Percentiles rank a stretch among this genome's conserved stretches.
These are phyloP conservation scores for Podospora appendiculata DNA, from an alignment of 495 filamentous ascomycete genomes.

Conservation along the genomic window DNA sequence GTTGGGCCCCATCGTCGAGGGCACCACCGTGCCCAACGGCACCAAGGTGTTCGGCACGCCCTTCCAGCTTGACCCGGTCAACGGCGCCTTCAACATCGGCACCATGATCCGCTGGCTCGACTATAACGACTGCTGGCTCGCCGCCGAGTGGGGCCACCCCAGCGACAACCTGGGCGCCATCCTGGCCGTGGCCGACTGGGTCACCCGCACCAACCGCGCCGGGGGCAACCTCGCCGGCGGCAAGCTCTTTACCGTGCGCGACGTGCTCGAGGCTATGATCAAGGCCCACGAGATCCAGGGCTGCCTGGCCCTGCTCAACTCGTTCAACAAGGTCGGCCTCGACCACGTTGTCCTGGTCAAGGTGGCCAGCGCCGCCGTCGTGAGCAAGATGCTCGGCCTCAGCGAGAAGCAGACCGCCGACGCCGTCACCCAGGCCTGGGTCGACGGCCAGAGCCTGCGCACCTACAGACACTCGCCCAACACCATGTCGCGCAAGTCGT, in stretches of 20 bases:
- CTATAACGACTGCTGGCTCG: conserved; percentile 99
- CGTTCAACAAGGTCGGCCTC: conserved; percentile 94
- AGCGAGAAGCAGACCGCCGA: conserved; percentile 86
- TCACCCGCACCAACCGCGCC: conserved; percentile 88
- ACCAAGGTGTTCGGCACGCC: conserved; percentile 85
- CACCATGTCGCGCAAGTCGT: conserved; percentile 99
- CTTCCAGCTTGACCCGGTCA: conserved; percentile 91
- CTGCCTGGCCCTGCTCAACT: conserved; percentile 92
- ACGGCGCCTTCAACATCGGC: conserved; percentile 97
- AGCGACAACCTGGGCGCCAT: conserved; percentile 96
- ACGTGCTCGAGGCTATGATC: conserved; percentile 97
- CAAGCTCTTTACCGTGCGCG: conserved; percentile 76
- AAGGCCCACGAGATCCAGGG: conserved; percentile 99
- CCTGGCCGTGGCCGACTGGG: conserved; percentile 93
- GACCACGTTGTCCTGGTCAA: conserved; percentile 98
- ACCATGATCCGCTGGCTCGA: conserved; percentile 98
- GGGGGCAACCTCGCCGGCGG: conserved; percentile 81
- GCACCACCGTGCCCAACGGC: conserved; percentile 88
- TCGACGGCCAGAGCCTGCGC: conserved; percentile 89
- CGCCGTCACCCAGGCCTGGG: conserved; percentile 94
- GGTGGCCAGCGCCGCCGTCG: conserved; percentile 90
- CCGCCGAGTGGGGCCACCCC: conserved; percentile 97
- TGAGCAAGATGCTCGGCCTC: conserved; percentile 87
- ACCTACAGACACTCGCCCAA: conserved; percentile 97
- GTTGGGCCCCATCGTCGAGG: conserved; percentile 86